A percentile compares a stretch with the other conserved stretches of the same genome.
Conservation (phyloP, 1,139 yeast genomes). For the Petasospora rhodanensis region DNA sequence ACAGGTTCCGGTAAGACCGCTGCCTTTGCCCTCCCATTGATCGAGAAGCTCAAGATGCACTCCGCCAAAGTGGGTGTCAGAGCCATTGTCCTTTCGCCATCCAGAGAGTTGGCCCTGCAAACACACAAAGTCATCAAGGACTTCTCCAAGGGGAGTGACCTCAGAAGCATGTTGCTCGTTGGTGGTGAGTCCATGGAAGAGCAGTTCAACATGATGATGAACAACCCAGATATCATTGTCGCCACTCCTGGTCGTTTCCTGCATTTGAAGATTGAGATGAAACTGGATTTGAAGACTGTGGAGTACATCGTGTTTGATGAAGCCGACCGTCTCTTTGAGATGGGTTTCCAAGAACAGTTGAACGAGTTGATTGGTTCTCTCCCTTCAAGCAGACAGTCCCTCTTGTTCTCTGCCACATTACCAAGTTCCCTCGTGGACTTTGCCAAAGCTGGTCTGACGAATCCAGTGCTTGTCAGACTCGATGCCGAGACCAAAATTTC, state of each 20-base stretch:
- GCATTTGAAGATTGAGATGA: slow-evolving; percentile 95
- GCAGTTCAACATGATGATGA: slow-evolving; percentile 88
- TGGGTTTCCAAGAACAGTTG: slow-evolving; percentile 94
- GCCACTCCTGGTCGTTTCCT: slow-evolving; percentile 98
- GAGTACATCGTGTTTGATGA: slow-evolving; percentile 96
- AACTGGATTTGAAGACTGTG: slow-evolving; percentile 70
- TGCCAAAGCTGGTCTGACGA: slow-evolving; percentile 92
- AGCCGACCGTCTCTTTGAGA: slow-evolving; percentile 95
- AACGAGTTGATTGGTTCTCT: slow-evolving; percentile 82
- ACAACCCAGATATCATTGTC: slow-evolving; percentile 88
- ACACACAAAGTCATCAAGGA: slow-evolving; percentile 87
- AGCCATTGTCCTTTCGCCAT: slow-evolving; percentile 85
- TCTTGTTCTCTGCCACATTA: slow-evolving; percentile 90
- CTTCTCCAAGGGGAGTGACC: slow-evolving; percentile 77
- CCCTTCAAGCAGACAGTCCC: slow-evolving; percentile 79
- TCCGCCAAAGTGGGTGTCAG: slow-evolving; percentile 86
- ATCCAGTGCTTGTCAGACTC: slow-evolving; percentile 86
- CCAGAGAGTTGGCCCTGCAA: slow-evolving; percentile 92
- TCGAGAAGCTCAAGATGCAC: slow-evolving; percentile 79
- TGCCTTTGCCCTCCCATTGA: slow-evolving; percentile 90
- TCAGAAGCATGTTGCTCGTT: slow-evolving; percentile 73
- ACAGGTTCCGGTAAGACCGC: slow-evolving; percentile 99
- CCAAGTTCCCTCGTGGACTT: slow-evolving; percentile 91
- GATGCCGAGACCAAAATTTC: slow-evolving; percentile 91
- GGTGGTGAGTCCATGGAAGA: slow-evolving; percentile 99